Conservation (phyloP, 768 basidiomycete species). For the Hericium coralloides region DNA sequence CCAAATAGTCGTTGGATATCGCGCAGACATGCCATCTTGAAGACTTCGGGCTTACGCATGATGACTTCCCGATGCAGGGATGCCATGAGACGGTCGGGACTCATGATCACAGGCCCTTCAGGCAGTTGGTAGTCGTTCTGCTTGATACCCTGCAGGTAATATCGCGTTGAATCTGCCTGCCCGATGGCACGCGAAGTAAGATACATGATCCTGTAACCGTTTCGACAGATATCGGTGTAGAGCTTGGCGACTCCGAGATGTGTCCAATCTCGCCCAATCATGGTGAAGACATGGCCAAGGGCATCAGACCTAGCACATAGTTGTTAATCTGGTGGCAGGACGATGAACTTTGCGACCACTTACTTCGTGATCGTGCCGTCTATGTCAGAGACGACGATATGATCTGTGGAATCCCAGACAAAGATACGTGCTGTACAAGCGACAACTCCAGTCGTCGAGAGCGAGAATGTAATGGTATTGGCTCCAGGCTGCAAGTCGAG, state of each 20-base stretch:
- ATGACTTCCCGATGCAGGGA: constrained; percentile 96
- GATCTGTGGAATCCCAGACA: constrained; percentile 88
- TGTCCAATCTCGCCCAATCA: constrained; percentile 98
- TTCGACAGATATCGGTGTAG: constrained; percentile 90
- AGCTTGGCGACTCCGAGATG: constrained; percentile 95
- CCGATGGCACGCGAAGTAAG: constrained; percentile 95
- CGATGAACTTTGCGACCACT: constrained; percentile 12
- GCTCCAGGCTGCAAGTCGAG: constrained; percentile 79
- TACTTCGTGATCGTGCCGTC: constrained; percentile 99
- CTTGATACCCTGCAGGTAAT: constrained; percentile 89
- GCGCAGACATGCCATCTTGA: constrained; percentile 98
- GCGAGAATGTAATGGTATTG: constrained; percentile 89
- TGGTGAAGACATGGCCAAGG: constrained; percentile 91
- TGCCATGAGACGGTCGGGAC: constrained; percentile 90
- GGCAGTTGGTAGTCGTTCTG: constrained; percentile 96
- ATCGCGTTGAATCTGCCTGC: constrained; percentile 93
- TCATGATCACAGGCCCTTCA: constrained; percentile 98
- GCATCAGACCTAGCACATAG: constrained; percentile 70
- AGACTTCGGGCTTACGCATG: constrained; percentile 98
- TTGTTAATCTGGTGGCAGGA: background rate
- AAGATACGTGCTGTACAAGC: constrained; percentile 92
- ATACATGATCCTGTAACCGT: constrained; percentile 98
- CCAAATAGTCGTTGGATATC: constrained; percentile 92
- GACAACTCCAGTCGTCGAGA: constrained; percentile 71
- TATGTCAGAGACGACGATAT: constrained; percentile 91